These are phyloP conservation scores for Chlorella vulgaris DNA, from an alignment of 139 green algal species.

Conservation along the genomic window DNA sequence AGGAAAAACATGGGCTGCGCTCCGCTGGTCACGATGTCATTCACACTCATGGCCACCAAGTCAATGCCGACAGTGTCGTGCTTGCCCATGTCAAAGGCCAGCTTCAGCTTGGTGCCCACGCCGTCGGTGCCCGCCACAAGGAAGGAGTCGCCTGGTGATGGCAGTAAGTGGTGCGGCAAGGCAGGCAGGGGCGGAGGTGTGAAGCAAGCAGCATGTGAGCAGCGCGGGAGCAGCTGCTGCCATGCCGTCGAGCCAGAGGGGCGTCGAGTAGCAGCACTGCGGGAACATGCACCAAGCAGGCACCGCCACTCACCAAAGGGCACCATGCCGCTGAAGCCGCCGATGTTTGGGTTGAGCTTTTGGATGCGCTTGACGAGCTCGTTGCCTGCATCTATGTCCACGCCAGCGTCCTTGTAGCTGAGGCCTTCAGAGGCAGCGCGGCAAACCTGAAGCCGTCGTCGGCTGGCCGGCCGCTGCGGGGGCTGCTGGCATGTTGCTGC, in stretches of 20 bases:
- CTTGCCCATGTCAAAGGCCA: conserved; percentile 95
- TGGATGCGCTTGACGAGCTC: conserved; percentile 95
- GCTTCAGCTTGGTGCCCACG: conserved; percentile 98
- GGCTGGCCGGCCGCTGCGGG: background rate
- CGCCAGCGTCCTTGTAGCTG: conserved; percentile 90
- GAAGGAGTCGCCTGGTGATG: conserved; percentile 81
- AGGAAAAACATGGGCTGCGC: conserved; percentile 98
- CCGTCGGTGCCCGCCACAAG: conserved; percentile 97
- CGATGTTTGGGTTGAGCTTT: conserved; percentile 92
- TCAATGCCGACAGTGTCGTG: conserved; percentile 98
- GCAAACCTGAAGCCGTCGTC: background rate
- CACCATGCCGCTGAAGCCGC: conserved; percentile 94
- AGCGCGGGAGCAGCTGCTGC: too few relatives aligned
- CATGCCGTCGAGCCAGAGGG: too few relatives aligned
- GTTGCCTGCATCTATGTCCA: conserved; percentile 97
- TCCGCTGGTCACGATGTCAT: conserved; percentile 95
- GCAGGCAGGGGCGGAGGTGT: background rate
- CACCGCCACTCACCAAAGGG: conserved; percentile 80
- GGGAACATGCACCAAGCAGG: background rate
- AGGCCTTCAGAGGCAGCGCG: conserved; percentile 39
- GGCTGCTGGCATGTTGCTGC: background rate
- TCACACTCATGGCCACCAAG: conserved; percentile 97
- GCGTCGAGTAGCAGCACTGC: too few relatives aligned
- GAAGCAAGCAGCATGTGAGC: background rate
- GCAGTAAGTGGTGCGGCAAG: background rate